phyloP scores from a whole-genome alignment of 208 protist species.

The Borovskyia barvae region DNA sequence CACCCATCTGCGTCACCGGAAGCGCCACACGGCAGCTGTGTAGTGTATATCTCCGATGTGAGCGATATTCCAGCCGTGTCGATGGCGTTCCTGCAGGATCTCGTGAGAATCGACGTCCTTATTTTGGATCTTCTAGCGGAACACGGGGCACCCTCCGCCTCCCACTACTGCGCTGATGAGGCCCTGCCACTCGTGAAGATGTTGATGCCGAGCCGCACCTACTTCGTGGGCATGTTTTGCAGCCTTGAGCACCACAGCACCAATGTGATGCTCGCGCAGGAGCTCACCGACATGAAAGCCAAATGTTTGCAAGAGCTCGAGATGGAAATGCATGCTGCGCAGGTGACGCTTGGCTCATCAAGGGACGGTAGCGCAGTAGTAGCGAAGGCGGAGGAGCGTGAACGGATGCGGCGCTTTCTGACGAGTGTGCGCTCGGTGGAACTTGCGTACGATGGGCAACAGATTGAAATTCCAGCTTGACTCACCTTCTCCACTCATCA shows the following conservation, averaged over 20 bases:
- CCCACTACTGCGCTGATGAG: conserved; percentile 83
- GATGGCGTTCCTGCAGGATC: conserved; percentile 64
- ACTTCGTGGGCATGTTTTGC: conserved; percentile 87
- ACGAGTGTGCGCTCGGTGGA: conserved; percentile 44
- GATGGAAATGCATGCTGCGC: background rate
- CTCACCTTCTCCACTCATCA: too few relatives aligned
- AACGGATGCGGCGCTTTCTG: conserved; percentile 8
- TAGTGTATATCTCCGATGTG: conserved; percentile 86
- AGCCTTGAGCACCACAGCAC: conserved; percentile 56
- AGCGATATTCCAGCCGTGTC: conserved; percentile 41
- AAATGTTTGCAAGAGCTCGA: conserved; percentile 15
- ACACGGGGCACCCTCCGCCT: conserved; percentile 33
- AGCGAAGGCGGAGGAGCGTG: background rate
- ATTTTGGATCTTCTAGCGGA: conserved; percentile 70
- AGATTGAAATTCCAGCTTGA: conserved; percentile 44
- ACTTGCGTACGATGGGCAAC: conserved; percentile 68
- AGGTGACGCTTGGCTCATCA: background rate
- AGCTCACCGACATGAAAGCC: conserved; percentile 35
- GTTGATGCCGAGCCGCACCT: conserved; percentile 45
- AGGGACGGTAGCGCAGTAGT: background rate
- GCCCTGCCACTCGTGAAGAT: conserved; percentile 42
- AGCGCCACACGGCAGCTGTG: conserved; percentile 33
- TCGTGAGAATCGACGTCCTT: conserved; percentile 84
- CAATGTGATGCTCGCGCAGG: conserved; percentile 36
- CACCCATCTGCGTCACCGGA: background rate